Evolutionary conservation across 805 yeast species (phyloP), one percentile per base, ranked within the genome.

Genomic region (Myxozyma vanderwaltii): DNA sequence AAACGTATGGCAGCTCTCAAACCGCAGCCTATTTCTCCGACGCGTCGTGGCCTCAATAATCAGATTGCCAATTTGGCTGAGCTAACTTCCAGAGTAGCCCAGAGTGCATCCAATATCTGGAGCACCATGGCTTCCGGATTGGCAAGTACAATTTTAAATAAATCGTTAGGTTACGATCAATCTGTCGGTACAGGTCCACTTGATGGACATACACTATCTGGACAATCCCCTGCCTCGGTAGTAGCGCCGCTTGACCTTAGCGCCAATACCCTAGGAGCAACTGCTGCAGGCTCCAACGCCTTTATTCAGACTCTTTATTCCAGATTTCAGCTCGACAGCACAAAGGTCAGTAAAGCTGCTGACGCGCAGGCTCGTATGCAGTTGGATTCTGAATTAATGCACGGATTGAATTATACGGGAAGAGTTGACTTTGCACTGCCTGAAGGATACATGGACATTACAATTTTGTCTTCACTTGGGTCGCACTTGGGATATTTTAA

Each of bases 401-500:
- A 74, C 1, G 68, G 70, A 2, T 75, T 87, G 58, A 92, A 92
- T 66, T 78, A 81, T 45, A 81, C 82, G 21, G 96, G 96, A 0
- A 77, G 97, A 54, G 77, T 92, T 0, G 99, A 92, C 71, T 90
- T 88, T 71, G 79, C 86, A 2, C 75, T 92, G 24, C 89, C 89
- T 2, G 87, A 86, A 70, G 89, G 92, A 8, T 78, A 86, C 23
- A 81, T 91, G 68, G 96, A 91, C 67, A 80, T 91, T 21, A 88
- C 95, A 29, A 72, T 90, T 36, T 78, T 92, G 10, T 82, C 90
- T 2, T 94, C 96, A 0, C 77, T 92, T 10, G 82, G 90, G 1
- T 94, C 96, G 0, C 99, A 92, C 72, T 84, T 89, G 13, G 84
- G 89, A 48, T 92, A 92, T 71, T 86, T 92, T 70, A 96, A 90